Evolutionary conservation across 2,329 filamentous ascomycete genomes (phyloP), one percentile per base, ranked within the genome.

Genomic region (Aspergillus sp.): DNA sequence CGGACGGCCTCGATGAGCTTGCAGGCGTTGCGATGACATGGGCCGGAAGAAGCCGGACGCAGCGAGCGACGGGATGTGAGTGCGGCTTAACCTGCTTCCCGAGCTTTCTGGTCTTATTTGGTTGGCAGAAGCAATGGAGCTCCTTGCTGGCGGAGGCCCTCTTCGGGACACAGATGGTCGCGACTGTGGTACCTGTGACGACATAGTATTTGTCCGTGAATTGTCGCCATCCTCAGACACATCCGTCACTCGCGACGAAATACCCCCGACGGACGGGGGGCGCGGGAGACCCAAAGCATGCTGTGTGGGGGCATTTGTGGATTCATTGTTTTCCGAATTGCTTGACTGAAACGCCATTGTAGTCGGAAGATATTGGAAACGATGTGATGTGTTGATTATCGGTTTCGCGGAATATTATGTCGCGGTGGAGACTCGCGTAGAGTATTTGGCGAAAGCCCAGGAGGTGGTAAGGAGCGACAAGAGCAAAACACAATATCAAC

Each of bases 11-110:
- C 93, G 84, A 76, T 98, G 95, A 55, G 92, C 92, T 76, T 98
- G 93, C 51, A 98, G 81, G 72, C 91, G 89, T 73, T 96, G 92
- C 23, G 93, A 96, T 77, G 93, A 98, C 91, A 99, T 96, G 40
- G 95, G 95, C 21, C 89, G 89, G 71, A 96, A 96, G 78, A 99
- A 98, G 54, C 91, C 93, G 69, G 93, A 90, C 15, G 91, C 92
- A 3, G 91, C 89, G 53, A 99, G 79, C 2, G 90, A 92, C 1
- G 95, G 93, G 19, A 96, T 92, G 80, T 99, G 95, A 43, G 90
- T 95, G 69, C 88, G 85, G 71, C 88, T 92, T 46, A 89, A 82
- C 43, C 90, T 82, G 64, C 88, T 93, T 15, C 82, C 53, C 81
- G 88, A 63, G 57, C 77, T 80, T 49, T 71, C 75, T 82, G 82